Base-by-base conservation (phyloP, 352 stramenopile species). In the Pythium dissimile region DNA sequence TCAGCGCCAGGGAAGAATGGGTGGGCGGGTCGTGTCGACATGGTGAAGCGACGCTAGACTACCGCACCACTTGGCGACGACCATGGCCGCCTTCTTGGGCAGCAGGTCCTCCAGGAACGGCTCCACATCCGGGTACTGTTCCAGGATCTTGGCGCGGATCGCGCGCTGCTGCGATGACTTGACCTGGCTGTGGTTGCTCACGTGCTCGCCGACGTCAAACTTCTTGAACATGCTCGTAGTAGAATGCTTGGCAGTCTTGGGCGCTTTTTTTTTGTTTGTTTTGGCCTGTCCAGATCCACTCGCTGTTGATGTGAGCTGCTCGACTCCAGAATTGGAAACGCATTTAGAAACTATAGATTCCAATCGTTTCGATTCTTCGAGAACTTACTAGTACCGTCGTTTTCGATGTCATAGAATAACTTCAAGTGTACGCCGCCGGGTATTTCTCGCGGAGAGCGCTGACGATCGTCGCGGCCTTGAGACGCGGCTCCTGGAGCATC, bases 191-290 rank as follows among this genome's bases (percentile, higher is more conserved):
- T 92, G 98, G 37, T 75, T 88, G 44, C 89, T 98, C 62, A 98
- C 80, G 77, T 98, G 90, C 64, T 97, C 92, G 9, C 92, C 87
- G 48, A 94, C 77, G 32, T 88, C 93, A 66, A 99, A 99, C 60
- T 84, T 89, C 80, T 98, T 98, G 73, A 98, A 99, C 93, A 98
- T 94, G 11, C n/a, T n/a, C n/a, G n/a, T n/a, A n/a, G n/a, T n/a
- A n/a, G n/a, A n/a, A n/a, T n/a, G n/a, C n/a, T n/a, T n/a, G n/a
- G n/a, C n/a, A n/a, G n/a, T n/a, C n/a, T n/a, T n/a, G n/a, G n/a
- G n/a, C n/a, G n/a, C n/a, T n/a, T n/a, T n/a, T n/a, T n/a, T n/a
- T n/a, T n/a, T n/a, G n/a, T n/a, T n/a, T n/a, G n/a, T n/a, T n/a
- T n/a, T n/a, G n/a, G n/a, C n/a, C n/a, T n/a, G n/a, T n/a, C n/a